Evolutionary conservation across 2,329 filamentous ascomycete genomes (phyloP), one percentile per base, ranked within the genome.

Genomic region (Penicillium sp.): DNA sequence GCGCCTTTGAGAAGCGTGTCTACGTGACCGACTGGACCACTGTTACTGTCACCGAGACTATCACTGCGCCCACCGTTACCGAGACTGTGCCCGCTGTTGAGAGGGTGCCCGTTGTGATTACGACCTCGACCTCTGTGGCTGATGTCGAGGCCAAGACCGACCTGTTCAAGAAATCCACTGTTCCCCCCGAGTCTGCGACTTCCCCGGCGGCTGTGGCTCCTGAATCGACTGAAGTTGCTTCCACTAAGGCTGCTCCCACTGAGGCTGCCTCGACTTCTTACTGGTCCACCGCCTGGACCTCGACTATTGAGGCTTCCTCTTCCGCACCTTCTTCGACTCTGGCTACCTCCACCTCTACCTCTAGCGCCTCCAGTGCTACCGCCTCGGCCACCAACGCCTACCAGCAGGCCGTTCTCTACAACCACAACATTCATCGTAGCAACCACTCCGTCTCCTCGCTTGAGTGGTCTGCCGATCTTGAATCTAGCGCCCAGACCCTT

Each of bases 361-460:
- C 80, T 37, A 78, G 79, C 56, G 61, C 80, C 39, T 78, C 79
- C 55, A 71, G 74, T 9, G 76, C 77, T 14, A 61, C 68, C 16
- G 22, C 63, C 22, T 55, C 53, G 37, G 52, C 61, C 29, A 60
- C 56, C 55, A 65, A 63, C 52, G 60, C 67, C 29, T 76, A 76
- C 65, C 72, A 78, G 59, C 56, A 64, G 29, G 55, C 63, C 19
- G 65, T 78, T 43, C 67, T 93, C 49, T 80, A 87, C 67, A 85
- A 90, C 72, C 95, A 98, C 87, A 97, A 97, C 79, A 69, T 88
- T 52, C 90, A 95, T 78, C 93, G 95, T 62, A 74, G 81, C 70
- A 96, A 95, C 80, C 91, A 97, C 83, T 88, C 88, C 19, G 86
- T 86, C 35, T 70, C 76, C 22, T 82, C 78, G 45, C 71, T 97